A percentile compares a stretch with the other conserved stretches of the same genome.
These are phyloP conservation scores for Boeremia lycopersici DNA, from an alignment of 2,329 filamentous ascomycete genomes.

Conservation along the genomic window DNA sequence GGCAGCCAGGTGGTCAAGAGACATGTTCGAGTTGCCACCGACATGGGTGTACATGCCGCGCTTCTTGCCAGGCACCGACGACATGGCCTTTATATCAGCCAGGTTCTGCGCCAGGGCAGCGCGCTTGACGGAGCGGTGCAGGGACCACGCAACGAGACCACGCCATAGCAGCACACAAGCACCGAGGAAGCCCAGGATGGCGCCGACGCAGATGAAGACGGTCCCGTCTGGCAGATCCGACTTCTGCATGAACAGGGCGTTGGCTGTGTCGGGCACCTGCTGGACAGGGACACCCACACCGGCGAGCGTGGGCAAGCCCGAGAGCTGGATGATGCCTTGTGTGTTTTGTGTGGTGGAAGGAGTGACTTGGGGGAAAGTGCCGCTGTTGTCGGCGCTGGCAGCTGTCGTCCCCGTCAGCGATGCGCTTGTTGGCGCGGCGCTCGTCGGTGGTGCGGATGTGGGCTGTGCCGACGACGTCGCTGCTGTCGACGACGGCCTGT, in stretches of 20 bases:
- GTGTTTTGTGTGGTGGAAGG: conserved; percentile 10
- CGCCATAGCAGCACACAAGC: conserved; percentile 88
- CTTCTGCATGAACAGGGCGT: conserved; percentile 90
- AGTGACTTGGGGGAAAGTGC: conserved; percentile 17
- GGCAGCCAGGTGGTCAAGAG: conserved; percentile 57
- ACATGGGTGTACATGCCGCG: conserved; percentile 52
- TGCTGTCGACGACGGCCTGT: conserved; percentile 22
- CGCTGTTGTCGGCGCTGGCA: conserved; percentile 15
- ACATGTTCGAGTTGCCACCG: conserved; percentile 60
- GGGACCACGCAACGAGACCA: conserved; percentile 82
- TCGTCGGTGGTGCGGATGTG: conserved; percentile 15
- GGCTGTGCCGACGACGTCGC: conserved; percentile 30
- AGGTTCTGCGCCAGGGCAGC: conserved; percentile 77
- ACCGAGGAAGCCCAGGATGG: conserved; percentile 82
- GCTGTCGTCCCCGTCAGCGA: conserved; percentile 13
- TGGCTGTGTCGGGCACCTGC: conserved; percentile 78
- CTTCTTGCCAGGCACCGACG: conserved; percentile 44
- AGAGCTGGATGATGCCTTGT: conserved; percentile 37
- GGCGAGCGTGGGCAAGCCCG: conserved; percentile 60
- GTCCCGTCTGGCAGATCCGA: conserved; percentile 88
- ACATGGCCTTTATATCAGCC: conserved; percentile 72
- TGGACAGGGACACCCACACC: conserved; percentile 69
- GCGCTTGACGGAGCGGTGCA: conserved; percentile 88
- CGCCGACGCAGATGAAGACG: conserved; percentile 93
- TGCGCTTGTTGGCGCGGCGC: conserved; percentile 11